Percentiles rank a stretch among this genome's conserved stretches.
Evolutionary conservation across 2,329 filamentous ascomycete genomes (phyloP).

Genomic region (Ceratocystis eucalypticola): DNA sequence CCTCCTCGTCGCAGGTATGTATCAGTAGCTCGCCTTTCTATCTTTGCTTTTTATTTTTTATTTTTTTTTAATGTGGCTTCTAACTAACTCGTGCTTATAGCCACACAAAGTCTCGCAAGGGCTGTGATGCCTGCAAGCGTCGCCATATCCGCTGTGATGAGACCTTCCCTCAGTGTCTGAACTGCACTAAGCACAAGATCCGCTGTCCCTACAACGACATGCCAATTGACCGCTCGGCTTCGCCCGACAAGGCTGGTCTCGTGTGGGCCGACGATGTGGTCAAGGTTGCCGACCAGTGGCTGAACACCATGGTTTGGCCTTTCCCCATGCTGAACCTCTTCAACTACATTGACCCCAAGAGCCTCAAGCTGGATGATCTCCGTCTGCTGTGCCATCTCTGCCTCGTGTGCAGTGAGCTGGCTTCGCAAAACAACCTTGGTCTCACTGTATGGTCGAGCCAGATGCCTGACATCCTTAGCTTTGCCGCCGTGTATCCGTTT

Average conservation of each 20-base stretch:
- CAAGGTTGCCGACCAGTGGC: conserved; percentile 68
- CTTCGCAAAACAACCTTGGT: conserved; percentile 60
- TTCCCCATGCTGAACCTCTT: conserved; percentile 70
- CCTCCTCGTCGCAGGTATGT: conserved; percentile 59
- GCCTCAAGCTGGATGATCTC: conserved; percentile 63
- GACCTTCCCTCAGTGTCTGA: conserved; percentile 93
- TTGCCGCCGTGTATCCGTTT: conserved; percentile 69
- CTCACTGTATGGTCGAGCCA: conserved; percentile 89
- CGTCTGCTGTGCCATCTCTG: conserved; percentile 85
- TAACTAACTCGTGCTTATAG: conserved; percentile 35
- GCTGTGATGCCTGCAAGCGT: conserved; percentile 95
- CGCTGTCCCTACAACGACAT: conserved; percentile 95
- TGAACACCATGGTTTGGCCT: conserved; percentile 56
- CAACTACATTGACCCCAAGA: conserved; percentile 57
- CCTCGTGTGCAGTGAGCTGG: conserved; percentile 71
- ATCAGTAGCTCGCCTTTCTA: not conserved
- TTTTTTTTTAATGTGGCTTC: not conserved
- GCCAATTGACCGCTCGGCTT: conserved; percentile 46
- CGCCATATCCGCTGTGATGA: conserved; percentile 97
- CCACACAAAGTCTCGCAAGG: conserved; percentile 97
- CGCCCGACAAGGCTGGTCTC: conserved; percentile 53
- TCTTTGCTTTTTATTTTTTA: conserved; percentile 1
- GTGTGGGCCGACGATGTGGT: conserved; percentile 82
- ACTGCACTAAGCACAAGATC: conserved; percentile 98
- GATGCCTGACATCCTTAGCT: conserved; percentile 65